phyloP scores from a whole-genome alignment of 2,329 filamentous ascomycete species.

The Dactylellina haptotyla region DNA sequence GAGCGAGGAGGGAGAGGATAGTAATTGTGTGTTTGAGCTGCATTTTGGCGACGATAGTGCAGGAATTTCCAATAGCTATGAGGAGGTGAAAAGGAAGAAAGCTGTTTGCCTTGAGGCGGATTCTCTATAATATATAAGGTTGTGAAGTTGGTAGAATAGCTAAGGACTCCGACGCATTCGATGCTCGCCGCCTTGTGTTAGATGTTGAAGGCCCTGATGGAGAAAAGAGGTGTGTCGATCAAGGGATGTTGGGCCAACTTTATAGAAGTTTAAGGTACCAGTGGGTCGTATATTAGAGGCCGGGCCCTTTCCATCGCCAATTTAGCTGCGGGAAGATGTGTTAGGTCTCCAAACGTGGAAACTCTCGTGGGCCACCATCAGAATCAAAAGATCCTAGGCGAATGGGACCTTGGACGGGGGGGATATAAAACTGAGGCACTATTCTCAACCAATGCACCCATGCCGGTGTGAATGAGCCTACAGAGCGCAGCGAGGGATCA shows the following conservation, averaged over 20 bases:
- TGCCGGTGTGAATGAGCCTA: neutral
- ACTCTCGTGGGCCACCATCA: conserved; percentile 9
- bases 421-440: conserved; percentile 26
- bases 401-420: neutral
- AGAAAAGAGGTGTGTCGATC: conserved; percentile 38
- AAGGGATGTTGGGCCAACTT: conserved; percentile 38
- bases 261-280: conserved; percentile 36
- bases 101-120: conserved; percentile 30
- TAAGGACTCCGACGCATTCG: conserved; percentile 28
- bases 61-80: conserved; percentile 39
- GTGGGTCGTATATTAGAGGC: neutral
- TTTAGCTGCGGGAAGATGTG: conserved; percentile 43
- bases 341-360: conserved; percentile 44
- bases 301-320: conserved; percentile 29
- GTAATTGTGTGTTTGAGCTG: conserved; percentile 34
- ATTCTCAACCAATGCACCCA: conserved; percentile 29
- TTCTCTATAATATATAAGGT: conserved; percentile 32
- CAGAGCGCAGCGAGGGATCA: neutral
- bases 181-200: neutral
- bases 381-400: neutral
- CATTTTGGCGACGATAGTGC: conserved; percentile 27
- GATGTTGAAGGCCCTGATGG: conserved; percentile 45
- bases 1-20: conserved; percentile 21
- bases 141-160: conserved; percentile 23
- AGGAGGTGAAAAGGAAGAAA: conserved; percentile 15